These are phyloP conservation scores for Podosphaera leucotricha DNA, from an alignment of 2,329 filamentous ascomycete species.

Conservation along the genomic window DNA sequence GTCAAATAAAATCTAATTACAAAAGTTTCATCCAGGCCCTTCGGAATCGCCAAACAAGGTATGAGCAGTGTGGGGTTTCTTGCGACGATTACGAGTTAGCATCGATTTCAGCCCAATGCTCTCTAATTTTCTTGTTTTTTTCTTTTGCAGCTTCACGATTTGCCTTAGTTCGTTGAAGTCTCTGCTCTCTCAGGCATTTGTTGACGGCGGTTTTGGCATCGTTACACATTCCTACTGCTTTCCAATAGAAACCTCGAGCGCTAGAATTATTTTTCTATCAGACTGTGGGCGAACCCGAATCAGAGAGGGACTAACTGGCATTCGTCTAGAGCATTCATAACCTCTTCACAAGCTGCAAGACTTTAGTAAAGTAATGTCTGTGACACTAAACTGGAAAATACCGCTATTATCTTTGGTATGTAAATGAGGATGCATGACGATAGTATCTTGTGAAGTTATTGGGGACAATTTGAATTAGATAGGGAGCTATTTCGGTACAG, in stretches of 20 bases:
- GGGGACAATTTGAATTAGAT: too few relatives aligned
- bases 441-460: too few relatives aligned
- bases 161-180: conserved; percentile 49
- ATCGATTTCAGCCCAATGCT: conserved; percentile 58
- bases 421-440: conserved; percentile 84
- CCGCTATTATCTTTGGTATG: conserved; percentile 82
- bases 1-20: too few relatives aligned
- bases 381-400: conserved; percentile 20
- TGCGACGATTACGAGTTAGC: conserved; percentile 30
- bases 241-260: conserved; percentile 63
- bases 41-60: too few relatives aligned
- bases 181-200: conserved; percentile 59
- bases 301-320: conserved; percentile 34
- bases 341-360: conserved; percentile 62
- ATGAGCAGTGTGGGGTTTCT: too few relatives aligned
- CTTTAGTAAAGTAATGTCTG: background rate
- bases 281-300: background rate
- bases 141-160: conserved; percentile 50
- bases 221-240: conserved; percentile 77
- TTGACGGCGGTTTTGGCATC: conserved; percentile 64
- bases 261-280: background rate
- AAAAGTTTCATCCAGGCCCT: too few relatives aligned
- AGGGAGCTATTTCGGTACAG: too few relatives aligned
- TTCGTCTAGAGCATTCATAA: conserved; percentile 84
- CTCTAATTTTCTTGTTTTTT: conserved; percentile 51